Base-by-base conservation (phyloP, 345 rosid species). In the Moricandia arvensis region DNA sequence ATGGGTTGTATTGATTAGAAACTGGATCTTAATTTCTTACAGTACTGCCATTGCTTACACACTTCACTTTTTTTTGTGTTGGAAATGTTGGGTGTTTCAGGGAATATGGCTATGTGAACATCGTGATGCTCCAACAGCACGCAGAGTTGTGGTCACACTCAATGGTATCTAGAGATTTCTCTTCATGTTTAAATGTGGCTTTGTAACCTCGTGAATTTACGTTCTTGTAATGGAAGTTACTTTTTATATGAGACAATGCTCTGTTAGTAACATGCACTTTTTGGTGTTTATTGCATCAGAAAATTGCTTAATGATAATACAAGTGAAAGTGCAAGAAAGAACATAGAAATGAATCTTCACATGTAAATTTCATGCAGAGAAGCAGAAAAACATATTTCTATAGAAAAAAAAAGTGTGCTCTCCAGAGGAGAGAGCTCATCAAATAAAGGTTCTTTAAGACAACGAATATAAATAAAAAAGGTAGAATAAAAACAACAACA, bases 21-120 rank as follows among this genome's bases (percentile, higher is more conserved):
- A 30, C 18, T 30, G 34, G 5, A 57, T 55, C 59, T 45, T 4
- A n/a, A 13, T 34, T 17, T 68, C 24, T 38, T 61, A 7, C 26
- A 7, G 0, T 12, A 3, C 0, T 11, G 12, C 18, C 41, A 5
- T 16, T 29, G n/a, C 7, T 51, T 12, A n/a, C n/a, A 2, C 54
- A 10, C 2, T 38, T 3, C 43, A 31, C 34, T 72, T 12, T 45
- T 55, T 57, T 69, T 34, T 69, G 59, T 69, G 9, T 53, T 60
- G 74, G 45, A 69, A 27, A 68, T 63, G 6, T 54, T 55, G 29
- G n/a, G n/a, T 15, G 67, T 65, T 81, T 76, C 83, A 93, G 96
- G 97, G 97, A 57, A 90, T 94, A 81, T 91, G 97, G 98, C 90
- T 91, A 5, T 90, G 98, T 37, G 98, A 94, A 83, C 98, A 94